phyloP scores from a whole-genome alignment of 2,329 filamentous ascomycete species.

The Colletotrichum sp. region DNA sequence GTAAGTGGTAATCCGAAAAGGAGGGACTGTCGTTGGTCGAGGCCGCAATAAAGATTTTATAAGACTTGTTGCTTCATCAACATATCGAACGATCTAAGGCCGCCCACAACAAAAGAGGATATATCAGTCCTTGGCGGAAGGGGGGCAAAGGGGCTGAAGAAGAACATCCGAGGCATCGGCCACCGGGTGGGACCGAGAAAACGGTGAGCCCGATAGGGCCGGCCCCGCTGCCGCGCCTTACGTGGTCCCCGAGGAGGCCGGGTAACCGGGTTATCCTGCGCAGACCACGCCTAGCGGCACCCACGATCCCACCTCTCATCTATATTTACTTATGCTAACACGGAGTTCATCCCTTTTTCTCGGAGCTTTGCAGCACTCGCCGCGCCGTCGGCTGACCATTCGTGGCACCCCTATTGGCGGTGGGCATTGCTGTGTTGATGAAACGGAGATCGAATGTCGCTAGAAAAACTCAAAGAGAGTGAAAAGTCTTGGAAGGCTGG shows the following conservation, averaged over 20 bases:
- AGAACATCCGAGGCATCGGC: neutral
- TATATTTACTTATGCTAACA: neutral
- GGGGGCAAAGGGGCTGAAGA: neutral
- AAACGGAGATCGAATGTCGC: neutral
- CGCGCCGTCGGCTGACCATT: neutral
- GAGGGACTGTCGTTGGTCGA: neutral
- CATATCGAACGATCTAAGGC: neutral
- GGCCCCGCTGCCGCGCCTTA: neutral
- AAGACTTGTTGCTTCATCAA: neutral
- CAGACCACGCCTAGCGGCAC: neutral
- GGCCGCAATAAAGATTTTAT: neutral
- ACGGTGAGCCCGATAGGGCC: constrained; percentile 2
- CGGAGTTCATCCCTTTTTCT: neutral
- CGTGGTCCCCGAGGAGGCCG: neutral
- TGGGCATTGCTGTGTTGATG: neutral
- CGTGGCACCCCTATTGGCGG: neutral
- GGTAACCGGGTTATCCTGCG: neutral
- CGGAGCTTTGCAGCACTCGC: neutral
- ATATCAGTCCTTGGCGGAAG: neutral
- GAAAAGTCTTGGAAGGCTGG: neutral
- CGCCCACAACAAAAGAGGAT: neutral
- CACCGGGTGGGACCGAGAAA: neutral
- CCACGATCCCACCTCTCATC: neutral
- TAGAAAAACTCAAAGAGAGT: neutral
- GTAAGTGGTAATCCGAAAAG: neutral